A percentile compares a stretch with the other conserved stretches of the same genome.
phyloP scores from a whole-genome alignment of 2,329 filamentous ascomycete species.

The Helotiales sp. region DNA sequence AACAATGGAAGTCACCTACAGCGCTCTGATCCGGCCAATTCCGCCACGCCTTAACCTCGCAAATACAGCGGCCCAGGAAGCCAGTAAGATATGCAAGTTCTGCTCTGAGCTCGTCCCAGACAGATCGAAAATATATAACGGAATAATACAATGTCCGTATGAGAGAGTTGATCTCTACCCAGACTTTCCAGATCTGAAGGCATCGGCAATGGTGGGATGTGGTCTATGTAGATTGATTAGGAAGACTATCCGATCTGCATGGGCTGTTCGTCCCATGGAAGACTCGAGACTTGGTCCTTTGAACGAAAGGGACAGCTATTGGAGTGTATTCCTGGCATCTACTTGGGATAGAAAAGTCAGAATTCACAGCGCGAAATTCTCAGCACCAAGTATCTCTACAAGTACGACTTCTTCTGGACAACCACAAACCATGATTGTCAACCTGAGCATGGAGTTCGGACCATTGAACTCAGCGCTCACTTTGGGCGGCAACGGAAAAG shows the following conservation, averaged over 20 bases:
- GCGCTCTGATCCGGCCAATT: constrained; percentile 4
- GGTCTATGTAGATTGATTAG: constrained; percentile 5
- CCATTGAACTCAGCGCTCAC: not conserved
- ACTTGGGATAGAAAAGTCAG: constrained; percentile 12
- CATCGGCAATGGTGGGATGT: constrained; percentile 5
- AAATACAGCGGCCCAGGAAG: not conserved
- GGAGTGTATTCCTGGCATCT: not conserved
- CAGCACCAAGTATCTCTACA: not conserved
- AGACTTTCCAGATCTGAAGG: constrained; percentile 9
- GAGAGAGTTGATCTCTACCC: constrained; percentile 8
- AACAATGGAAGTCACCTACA: not conserved
- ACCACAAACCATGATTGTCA: not conserved
- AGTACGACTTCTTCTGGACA: not conserved
- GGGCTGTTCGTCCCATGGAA: constrained; percentile 14
- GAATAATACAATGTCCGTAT: not conserved
- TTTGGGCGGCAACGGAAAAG: not conserved
- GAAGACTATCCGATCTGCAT: constrained; percentile 5
- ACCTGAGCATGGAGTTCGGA: constrained; percentile 5
- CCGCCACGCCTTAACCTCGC: constrained; percentile 2
- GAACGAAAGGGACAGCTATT: not conserved
- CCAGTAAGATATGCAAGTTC: not conserved
- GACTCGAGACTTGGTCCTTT: constrained; percentile 5
- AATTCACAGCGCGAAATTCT: not conserved
- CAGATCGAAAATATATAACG: not conserved
- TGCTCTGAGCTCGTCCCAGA: constrained; percentile 5